Percentiles rank a stretch among this genome's conserved stretches.
These are phyloP conservation scores for Prasinococcaceae sp. DNA, from an alignment of 139 green algal species.

Conservation along the genomic window DNA sequence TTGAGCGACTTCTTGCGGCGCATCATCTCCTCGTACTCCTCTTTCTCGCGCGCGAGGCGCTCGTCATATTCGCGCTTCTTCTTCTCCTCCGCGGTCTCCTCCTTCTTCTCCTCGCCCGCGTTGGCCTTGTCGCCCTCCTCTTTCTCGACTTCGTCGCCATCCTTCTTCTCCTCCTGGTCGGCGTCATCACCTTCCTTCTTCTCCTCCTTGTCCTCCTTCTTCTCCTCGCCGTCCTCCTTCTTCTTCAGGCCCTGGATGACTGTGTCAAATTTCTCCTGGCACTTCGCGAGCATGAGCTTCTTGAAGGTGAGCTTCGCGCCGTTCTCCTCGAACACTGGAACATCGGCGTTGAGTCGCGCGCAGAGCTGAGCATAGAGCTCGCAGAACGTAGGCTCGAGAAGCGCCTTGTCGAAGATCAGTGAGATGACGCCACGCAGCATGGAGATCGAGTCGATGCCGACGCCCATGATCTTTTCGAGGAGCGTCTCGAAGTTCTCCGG, in stretches of 20 bases:
- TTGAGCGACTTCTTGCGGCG: neutral
- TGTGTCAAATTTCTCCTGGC: constrained; percentile 88
- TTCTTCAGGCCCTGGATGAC: constrained; percentile 7
- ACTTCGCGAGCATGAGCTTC: constrained; percentile 91
- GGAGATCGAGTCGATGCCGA: constrained; percentile 54
- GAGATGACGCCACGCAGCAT: constrained; percentile 73
- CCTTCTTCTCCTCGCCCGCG: neutral
- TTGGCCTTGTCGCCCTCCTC: constrained; percentile 4
- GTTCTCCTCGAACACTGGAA: constrained; percentile 13
- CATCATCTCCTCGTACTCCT: neutral
- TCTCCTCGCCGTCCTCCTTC: constrained; percentile 10
- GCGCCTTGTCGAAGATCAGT: constrained; percentile 95
- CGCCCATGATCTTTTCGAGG: constrained; percentile 58
- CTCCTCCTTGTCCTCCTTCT: neutral
- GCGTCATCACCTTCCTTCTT: neutral
- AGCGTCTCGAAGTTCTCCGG: constrained; percentile 92
- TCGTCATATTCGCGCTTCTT: neutral
- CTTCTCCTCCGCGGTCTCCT: constrained; percentile 28
- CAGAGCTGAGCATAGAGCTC: constrained; percentile 88
- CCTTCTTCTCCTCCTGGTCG: constrained; percentile 21
- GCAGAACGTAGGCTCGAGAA: constrained; percentile 85
- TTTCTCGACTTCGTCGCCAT: constrained; percentile 11
- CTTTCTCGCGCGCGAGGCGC: neutral
- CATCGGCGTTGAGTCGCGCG: neutral
- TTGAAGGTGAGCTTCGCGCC: constrained; percentile 64